These are phyloP conservation scores for Rhexocercosporidium sp. DNA, from an alignment of 2,329 filamentous ascomycete genomes.

Conservation along the genomic window DNA sequence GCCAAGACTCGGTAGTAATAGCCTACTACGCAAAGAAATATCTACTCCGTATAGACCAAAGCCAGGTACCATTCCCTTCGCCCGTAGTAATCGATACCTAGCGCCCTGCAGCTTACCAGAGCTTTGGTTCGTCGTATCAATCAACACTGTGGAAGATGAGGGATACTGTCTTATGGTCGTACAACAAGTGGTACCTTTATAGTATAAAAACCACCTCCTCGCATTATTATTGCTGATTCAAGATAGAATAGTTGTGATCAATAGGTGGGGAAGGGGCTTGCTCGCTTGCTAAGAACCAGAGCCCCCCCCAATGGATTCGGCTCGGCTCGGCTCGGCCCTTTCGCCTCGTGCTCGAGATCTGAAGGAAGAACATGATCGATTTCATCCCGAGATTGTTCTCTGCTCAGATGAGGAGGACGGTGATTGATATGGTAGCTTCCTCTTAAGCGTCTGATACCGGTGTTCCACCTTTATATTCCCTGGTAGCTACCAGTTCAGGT, in stretches of 20 bases:
- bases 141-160: background rate
- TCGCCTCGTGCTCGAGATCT: background rate
- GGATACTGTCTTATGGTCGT: background rate
- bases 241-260: background rate
- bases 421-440: too few species aligned
- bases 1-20: background rate
- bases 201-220: background rate
- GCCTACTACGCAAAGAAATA: background rate
- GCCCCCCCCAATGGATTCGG: too few species aligned
- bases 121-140: background rate
- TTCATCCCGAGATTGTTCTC: too few species aligned
- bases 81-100: background rate
- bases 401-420: too few species aligned
- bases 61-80: too few species aligned
- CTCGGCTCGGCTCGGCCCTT: background rate
- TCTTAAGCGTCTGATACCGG: too few species aligned
- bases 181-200: background rate
- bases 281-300: background rate
- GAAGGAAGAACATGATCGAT: too few species aligned
- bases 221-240: background rate
- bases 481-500: too few species aligned
- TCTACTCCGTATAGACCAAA: background rate
- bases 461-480: too few species aligned
- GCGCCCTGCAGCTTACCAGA: background rate
- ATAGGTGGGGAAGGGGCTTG: too few species aligned